A percentile compares a stretch with the other conserved stretches of the same genome.
phyloP scores from a whole-genome alignment of 73 alveolate species.

The Paramecium sexaurelia region DNA sequence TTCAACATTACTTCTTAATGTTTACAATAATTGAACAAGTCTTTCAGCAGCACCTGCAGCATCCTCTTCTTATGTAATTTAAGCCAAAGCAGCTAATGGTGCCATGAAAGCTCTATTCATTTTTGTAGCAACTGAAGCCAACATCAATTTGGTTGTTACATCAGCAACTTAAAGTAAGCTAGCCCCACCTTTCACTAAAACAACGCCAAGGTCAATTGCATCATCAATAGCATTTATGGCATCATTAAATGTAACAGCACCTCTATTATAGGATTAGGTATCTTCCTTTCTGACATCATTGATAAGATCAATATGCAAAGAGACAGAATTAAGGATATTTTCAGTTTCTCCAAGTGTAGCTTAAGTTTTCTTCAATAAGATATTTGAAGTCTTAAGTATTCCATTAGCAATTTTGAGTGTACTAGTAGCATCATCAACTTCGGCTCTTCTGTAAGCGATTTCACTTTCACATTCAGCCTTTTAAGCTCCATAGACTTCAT shows the following conservation, averaged over 20 bases:
- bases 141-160: conserved; percentile 15
- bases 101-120: conserved; percentile 29
- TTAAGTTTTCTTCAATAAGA: not conserved
- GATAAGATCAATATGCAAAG: not conserved
- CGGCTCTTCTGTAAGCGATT: conserved; percentile 47
- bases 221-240: conserved; percentile 56
- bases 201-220: not conserved
- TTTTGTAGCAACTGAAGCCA: not conserved
- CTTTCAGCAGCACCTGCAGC: conserved; percentile 55
- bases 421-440: conserved; percentile 16
- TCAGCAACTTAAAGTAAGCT: conserved; percentile 25
- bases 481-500: conserved; percentile 35
- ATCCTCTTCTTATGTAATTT: not conserved
- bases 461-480: conserved; percentile 21
- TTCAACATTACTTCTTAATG: conserved; percentile 26
- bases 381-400: not conserved
- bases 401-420: conserved; percentile 35
- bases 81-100: conserved; percentile 46
- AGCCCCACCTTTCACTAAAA: not conserved
- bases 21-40: conserved; percentile 6
- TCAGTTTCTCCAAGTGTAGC: conserved; percentile 45
- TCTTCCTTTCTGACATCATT: conserved; percentile 48
- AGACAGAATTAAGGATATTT: not conserved
- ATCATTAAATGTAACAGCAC: conserved; percentile 40
- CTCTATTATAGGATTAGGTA: conserved; percentile 45